phyloP scores from a whole-genome alignment of 2,329 filamentous ascomycete genomes.

The Aureobasidium sp. region DNA sequence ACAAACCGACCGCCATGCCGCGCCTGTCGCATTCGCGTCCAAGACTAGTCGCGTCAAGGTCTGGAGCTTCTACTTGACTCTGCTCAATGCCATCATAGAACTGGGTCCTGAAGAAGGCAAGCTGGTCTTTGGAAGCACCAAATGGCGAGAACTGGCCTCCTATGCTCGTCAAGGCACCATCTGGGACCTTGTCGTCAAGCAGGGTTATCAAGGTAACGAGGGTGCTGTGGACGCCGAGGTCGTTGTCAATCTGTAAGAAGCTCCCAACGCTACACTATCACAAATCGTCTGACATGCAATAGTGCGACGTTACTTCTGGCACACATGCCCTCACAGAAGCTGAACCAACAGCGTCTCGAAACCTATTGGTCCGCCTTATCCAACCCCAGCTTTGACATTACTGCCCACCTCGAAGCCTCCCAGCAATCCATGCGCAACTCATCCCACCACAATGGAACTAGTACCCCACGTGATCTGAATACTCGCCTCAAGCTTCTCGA shows the following conservation, averaged over 20 bases:
- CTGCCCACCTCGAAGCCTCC: conserved; percentile 51
- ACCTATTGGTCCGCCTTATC: conserved; percentile 75
- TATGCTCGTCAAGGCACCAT: conserved; percentile 83
- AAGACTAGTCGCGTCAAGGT: conserved; percentile 84
- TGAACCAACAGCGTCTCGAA: conserved; percentile 85
- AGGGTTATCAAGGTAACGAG: conserved; percentile 82
- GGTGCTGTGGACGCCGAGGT: conserved; percentile 92
- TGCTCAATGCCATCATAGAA: conserved; percentile 85
- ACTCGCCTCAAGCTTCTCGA: conserved; percentile 87
- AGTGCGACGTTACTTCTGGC: conserved; percentile 84
- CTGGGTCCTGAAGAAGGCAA: conserved; percentile 86
- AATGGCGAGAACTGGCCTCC: conserved; percentile 73
- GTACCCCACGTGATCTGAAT: conserved; percentile 77
- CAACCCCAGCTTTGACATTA: conserved; percentile 63
- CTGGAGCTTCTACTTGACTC: conserved; percentile 93
- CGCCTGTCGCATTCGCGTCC: conserved; percentile 72
- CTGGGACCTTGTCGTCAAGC: conserved; percentile 88
- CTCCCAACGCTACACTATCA: conserved; percentile 30
- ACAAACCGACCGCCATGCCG: conserved; percentile 25
- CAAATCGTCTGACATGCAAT: conserved; percentile 13
- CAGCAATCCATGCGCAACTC: conserved; percentile 24
- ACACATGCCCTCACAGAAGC: conserved; percentile 74
- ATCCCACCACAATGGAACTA: conserved; percentile 39
- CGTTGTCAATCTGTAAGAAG: conserved; percentile 67
- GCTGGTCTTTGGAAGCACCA: conserved; percentile 72